These are phyloP conservation scores for Raddia guianensis DNA, from an alignment of 176 grass and related monocot species.

Conservation along the genomic window DNA sequence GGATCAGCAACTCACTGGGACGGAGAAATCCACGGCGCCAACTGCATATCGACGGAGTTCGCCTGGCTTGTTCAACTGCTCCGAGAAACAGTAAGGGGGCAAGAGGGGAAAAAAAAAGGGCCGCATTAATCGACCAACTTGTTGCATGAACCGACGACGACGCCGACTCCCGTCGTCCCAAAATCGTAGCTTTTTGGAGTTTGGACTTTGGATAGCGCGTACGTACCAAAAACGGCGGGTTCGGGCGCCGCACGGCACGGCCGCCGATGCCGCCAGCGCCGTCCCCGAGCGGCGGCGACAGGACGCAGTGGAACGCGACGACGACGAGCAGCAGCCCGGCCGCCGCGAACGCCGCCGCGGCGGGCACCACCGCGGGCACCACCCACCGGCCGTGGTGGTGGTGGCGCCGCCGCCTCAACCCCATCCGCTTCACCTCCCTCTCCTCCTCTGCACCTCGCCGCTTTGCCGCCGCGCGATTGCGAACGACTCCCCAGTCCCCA, in stretches of 20 bases:
- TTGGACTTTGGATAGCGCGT: constrained; percentile 9
- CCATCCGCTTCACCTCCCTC: constrained; percentile 43
- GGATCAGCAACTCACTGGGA: constrained; percentile 55
- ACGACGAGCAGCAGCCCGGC: constrained; percentile 67
- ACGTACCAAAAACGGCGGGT: constrained; percentile 52
- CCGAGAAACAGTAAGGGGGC: constrained; percentile 24
- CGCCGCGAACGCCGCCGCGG: constrained; percentile 49
- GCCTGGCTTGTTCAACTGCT: constrained; percentile 72
- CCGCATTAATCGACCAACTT: constrained; percentile 9
- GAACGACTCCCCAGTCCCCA: neutral
- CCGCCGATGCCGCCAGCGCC: constrained; percentile 7
- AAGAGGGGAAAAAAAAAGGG: neutral
- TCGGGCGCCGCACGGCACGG: constrained; percentile 32
- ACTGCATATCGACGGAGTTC: constrained; percentile 59
- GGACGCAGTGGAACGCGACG: constrained; percentile 68
- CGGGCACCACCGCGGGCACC: constrained; percentile 61
- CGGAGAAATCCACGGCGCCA: constrained; percentile 56
- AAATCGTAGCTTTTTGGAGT: constrained; percentile 34
- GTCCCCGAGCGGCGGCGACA: constrained; percentile 63
- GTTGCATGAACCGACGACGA: neutral
- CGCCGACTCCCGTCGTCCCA: neutral
- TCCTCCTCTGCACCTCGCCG: neutral
- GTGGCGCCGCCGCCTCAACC: constrained; percentile 55
- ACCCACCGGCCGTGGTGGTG: constrained; percentile 59
- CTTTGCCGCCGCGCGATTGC: neutral